phyloP scores from a whole-genome alignment of 2,329 filamentous ascomycete species.

The Epichloe sp. region DNA sequence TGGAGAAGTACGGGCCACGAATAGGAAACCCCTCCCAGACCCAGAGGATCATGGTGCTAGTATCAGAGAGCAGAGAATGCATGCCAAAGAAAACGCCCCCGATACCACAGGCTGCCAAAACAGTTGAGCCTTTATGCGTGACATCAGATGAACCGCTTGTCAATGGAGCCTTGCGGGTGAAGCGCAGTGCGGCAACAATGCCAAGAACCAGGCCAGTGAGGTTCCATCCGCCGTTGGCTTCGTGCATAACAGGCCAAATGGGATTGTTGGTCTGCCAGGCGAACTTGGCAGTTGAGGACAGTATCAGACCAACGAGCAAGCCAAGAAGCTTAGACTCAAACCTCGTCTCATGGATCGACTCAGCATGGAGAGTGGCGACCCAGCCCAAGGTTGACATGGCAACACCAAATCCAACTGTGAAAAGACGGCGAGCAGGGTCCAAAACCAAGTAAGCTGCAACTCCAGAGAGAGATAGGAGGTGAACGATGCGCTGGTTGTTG shows the following conservation, averaged over 20 bases:
- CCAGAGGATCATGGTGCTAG: constrained; percentile 98
- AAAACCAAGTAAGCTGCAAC: constrained; percentile 67
- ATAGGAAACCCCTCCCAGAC: constrained; percentile 95
- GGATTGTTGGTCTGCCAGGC: constrained; percentile 92
- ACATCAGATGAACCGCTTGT: constrained; percentile 24
- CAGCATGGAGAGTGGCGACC: constrained; percentile 68
- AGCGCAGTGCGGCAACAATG: constrained; percentile 59
- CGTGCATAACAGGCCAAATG: constrained; percentile 89
- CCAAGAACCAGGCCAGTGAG: constrained; percentile 66
- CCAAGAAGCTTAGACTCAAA: constrained; percentile 74
- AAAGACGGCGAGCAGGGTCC: constrained; percentile 62
- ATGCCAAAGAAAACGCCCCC: constrained; percentile 78
- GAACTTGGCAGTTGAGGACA: constrained; percentile 83
- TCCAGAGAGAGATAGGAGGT: constrained; percentile 66
- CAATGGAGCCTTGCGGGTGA: constrained; percentile 53
- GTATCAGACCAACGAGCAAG: constrained; percentile 67
- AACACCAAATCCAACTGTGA: constrained; percentile 69
- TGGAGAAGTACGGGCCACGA: constrained; percentile 71
- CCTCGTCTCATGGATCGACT: constrained; percentile 58
- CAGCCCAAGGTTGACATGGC: constrained; percentile 71
- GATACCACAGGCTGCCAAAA: constrained; percentile 64
- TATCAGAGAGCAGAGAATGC: constrained; percentile 88
- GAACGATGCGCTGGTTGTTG: constrained; percentile 55
- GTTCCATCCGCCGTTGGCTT: constrained; percentile 85
- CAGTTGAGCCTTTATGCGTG: constrained; percentile 47